phyloP scores from a whole-genome alignment of 768 basidiomycete genomes.

The Suillus sp. region DNA sequence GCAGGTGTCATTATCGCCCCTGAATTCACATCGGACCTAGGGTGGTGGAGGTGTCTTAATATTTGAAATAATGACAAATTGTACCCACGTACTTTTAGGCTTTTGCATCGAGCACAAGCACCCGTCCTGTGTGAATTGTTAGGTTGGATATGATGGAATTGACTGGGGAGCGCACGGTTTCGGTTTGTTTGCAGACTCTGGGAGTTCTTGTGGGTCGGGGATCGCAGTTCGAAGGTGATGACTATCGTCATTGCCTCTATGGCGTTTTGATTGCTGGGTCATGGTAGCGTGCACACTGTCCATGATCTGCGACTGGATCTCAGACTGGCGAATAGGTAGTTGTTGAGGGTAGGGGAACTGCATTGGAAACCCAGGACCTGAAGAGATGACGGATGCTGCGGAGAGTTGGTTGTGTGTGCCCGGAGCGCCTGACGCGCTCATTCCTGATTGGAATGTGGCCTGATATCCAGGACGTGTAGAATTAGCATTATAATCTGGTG shows the following conservation, averaged over 20 bases:
- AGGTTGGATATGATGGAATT: not conserved
- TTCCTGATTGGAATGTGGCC: constrained; percentile 1
- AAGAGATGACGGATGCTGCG: not conserved
- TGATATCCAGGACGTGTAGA: constrained; percentile 23
- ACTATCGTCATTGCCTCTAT: constrained; percentile 28
- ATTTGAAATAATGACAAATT: not conserved
- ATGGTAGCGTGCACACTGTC: constrained; percentile 7
- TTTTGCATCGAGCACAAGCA: constrained; percentile 74
- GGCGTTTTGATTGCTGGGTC: constrained; percentile 12
- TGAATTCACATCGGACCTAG: constrained; percentile 79
- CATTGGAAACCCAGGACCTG: constrained; percentile 24
- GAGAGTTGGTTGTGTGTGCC: not conserved
- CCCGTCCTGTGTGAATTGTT: constrained; percentile 41
- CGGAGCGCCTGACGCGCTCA: not conserved
- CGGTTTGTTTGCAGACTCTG: constrained; percentile 18
- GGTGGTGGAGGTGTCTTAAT: constrained; percentile 16
- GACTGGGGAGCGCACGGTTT: constrained; percentile 23
- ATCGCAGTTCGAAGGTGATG: constrained; percentile 16
- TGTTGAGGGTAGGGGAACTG: constrained; percentile 33
- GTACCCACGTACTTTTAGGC: constrained; percentile 41
- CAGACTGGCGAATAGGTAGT: constrained; percentile 31
- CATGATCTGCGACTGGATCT: constrained; percentile 31
- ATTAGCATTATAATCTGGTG: constrained; percentile 13
- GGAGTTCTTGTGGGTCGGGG: constrained; percentile 25
- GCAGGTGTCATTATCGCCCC: constrained; percentile 70